These are phyloP conservation scores for Echinochloa phyllopogon DNA, from an alignment of 176 grass and related monocot species.

Conservation along the genomic window DNA sequence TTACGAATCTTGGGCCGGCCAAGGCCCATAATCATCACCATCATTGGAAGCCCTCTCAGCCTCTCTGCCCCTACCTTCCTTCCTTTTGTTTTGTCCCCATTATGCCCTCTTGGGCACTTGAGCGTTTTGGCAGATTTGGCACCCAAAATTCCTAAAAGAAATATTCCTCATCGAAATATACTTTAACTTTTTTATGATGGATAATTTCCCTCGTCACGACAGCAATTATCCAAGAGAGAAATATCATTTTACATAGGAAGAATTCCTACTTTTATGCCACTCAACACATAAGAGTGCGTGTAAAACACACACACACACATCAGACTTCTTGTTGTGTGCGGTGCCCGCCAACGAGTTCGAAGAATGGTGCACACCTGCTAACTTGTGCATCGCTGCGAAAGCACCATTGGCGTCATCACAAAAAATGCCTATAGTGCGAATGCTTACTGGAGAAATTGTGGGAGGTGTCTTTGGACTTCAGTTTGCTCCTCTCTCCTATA, in stretches of 20 bases:
- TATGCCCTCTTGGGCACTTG: constrained; percentile 10
- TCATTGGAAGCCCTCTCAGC: constrained; percentile 48
- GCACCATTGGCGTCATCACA: too few species aligned
- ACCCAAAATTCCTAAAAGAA: not conserved
- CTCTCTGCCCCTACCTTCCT: not conserved
- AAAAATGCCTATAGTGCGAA: too few species aligned
- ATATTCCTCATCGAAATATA: not conserved
- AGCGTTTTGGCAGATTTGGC: not conserved
- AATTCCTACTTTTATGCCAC: too few species aligned
- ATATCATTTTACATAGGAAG: not conserved
- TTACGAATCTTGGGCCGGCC: constrained; percentile 91
- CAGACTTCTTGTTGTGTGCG: too few species aligned
- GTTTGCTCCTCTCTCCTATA: too few species aligned
- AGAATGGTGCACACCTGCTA: too few species aligned
- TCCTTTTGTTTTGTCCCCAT: constrained; percentile 12
- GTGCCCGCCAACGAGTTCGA: too few species aligned
- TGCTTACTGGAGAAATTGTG: too few species aligned
- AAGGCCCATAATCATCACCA: constrained; percentile 59
- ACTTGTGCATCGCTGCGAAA: not conserved
- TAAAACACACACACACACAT: too few species aligned
- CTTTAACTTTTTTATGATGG: not conserved
- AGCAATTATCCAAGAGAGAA: not conserved
- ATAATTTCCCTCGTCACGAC: not conserved
- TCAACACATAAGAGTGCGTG: too few species aligned
- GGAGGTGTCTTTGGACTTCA: too few species aligned